A percentile compares a stretch with the other conserved stretches of the same genome.
These are phyloP conservation scores for Penicillium sp. DNA, from an alignment of 2,329 filamentous ascomycete species.

Conservation along the genomic window DNA sequence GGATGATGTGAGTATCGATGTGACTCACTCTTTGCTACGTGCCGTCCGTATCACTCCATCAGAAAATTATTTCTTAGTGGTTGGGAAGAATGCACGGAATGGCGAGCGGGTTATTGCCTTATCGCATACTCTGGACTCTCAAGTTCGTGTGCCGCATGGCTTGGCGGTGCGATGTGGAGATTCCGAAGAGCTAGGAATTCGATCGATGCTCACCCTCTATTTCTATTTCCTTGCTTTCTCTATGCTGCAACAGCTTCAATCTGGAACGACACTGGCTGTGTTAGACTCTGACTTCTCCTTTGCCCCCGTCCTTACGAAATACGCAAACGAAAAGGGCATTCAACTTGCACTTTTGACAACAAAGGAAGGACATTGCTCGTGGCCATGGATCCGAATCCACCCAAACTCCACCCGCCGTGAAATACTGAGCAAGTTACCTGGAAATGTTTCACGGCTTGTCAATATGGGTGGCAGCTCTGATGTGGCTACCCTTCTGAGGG, in stretches of 20 bases:
- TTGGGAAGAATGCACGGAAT: conserved; percentile 5
- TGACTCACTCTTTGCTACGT: conserved; percentile 15
- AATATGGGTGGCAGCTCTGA: conserved; percentile 1
- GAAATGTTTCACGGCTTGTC: conserved; percentile 9
- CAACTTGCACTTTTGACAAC: conserved; percentile 19
- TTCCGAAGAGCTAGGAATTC: conserved; percentile 5
- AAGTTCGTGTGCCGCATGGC: conserved; percentile 8
- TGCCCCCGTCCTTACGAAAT: conserved; percentile 8
- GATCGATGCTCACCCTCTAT: conserved; percentile 16
- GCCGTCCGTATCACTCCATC: conserved; percentile 9
- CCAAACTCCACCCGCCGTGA: conserved; percentile 15
- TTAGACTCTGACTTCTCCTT: conserved; percentile 23
- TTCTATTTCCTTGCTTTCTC: conserved; percentile 12
- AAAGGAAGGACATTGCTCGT: conserved; percentile 2
- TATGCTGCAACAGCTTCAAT: conserved; percentile 4
- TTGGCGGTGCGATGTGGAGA: conserved; percentile 1
- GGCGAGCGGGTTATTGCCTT: conserved; percentile 10
- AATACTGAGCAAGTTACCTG: conserved; percentile 9
- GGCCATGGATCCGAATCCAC: conserved; percentile 21
- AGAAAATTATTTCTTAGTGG: conserved; percentile 14
- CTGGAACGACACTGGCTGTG: conserved; percentile 13
- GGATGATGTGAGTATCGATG: conserved; percentile 7
- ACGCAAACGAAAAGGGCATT: conserved; percentile 12
- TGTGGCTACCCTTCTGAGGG: conserved; percentile 1
- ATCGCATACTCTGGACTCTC: conserved; percentile 13